Evolutionary conservation across 2,329 filamentous ascomycete species (phyloP).

Genomic region (Epichloe coenophiala): DNA sequence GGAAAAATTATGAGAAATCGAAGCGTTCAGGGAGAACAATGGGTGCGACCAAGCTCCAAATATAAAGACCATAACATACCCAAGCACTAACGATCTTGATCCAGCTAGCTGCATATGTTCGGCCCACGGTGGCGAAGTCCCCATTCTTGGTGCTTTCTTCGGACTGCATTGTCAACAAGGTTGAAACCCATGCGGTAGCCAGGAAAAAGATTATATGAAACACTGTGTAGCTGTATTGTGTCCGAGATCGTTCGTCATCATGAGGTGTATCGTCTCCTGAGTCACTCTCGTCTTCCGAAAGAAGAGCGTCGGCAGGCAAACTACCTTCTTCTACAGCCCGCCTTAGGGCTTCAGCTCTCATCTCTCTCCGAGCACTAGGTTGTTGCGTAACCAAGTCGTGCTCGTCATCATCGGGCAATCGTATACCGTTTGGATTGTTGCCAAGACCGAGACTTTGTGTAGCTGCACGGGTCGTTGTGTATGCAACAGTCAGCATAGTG

Average conservation of each 20-base stretch:
- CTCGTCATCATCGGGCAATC: constrained; percentile 57
- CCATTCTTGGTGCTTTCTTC: constrained; percentile 47
- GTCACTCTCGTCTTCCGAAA: constrained; percentile 59
- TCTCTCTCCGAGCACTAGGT: constrained; percentile 66
- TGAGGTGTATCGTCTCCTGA: constrained; percentile 48
- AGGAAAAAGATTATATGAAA: constrained; percentile 98
- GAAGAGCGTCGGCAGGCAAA: constrained; percentile 76
- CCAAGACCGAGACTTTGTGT: constrained; percentile 76
- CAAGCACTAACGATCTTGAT: constrained; percentile 97
- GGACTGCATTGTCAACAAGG: constrained; percentile 65
- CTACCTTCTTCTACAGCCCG: constrained; percentile 87
- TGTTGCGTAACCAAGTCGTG: constrained; percentile 84
- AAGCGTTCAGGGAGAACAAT: constrained; percentile 78
- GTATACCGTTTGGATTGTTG: constrained; percentile 36
- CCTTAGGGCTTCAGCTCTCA: constrained; percentile 83
- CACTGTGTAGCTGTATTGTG: constrained; percentile 90
- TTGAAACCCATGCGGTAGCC: constrained; percentile 91
- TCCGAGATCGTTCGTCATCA: constrained; percentile 79
- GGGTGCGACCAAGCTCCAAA: constrained; percentile 84
- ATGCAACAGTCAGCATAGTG: constrained; percentile 92
- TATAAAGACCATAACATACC: constrained; percentile 90
- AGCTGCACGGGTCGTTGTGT: constrained; percentile 91
- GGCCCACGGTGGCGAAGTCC: constrained; percentile 82
- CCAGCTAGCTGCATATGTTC: constrained; percentile 97
- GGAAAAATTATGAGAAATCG: constrained; percentile 31